phyloP scores from a whole-genome alignment of 768 basidiomycete species.

The Phaeolepiota aurea region DNA sequence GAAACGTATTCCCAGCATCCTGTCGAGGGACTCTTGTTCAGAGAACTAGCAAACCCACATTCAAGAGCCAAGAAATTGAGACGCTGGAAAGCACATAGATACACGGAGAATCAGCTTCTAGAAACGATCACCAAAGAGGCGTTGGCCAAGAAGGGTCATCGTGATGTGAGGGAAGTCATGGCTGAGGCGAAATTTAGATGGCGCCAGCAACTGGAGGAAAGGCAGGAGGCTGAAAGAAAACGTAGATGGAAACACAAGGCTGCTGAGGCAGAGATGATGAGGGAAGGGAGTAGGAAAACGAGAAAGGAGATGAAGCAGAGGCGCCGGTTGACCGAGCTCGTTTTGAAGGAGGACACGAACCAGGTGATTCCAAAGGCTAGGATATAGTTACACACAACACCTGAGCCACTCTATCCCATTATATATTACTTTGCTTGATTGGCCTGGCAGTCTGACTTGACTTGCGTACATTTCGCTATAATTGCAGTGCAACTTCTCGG shows the following conservation, averaged over 20 bases:
- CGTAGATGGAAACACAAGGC: conserved; percentile 44
- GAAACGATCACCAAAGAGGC: conserved; percentile 47
- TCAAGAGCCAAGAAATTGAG: conserved; percentile 75
- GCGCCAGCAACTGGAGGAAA: conserved; percentile 48
- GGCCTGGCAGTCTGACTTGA: neutral
- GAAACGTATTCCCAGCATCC: conserved; percentile 39
- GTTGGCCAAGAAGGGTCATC: conserved; percentile 47
- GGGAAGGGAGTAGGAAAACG: conserved; percentile 46
- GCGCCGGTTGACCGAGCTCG: conserved; percentile 46
- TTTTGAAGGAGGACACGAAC: conserved; percentile 46
- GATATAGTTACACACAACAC: neutral
- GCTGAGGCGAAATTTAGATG: conserved; percentile 75
- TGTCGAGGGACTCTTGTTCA: conserved; percentile 55
- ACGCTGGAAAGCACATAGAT: conserved; percentile 59
- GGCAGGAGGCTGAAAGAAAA: conserved; percentile 54
- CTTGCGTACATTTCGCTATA: neutral
- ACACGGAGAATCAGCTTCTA: conserved; percentile 39
- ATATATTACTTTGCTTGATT: neutral
- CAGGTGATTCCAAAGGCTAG: conserved; percentile 46
- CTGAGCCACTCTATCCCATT: no score
- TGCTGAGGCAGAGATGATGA: conserved; percentile 41
- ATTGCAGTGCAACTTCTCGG: neutral
- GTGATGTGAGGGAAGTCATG: conserved; percentile 51
- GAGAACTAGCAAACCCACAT: conserved; percentile 76
- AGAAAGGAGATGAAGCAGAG: conserved; percentile 45